Evolutionary conservation across 148 eudicot species (phyloP), one percentile per base, ranked within the genome.

Genomic region (Rhododendron simsii): DNA sequence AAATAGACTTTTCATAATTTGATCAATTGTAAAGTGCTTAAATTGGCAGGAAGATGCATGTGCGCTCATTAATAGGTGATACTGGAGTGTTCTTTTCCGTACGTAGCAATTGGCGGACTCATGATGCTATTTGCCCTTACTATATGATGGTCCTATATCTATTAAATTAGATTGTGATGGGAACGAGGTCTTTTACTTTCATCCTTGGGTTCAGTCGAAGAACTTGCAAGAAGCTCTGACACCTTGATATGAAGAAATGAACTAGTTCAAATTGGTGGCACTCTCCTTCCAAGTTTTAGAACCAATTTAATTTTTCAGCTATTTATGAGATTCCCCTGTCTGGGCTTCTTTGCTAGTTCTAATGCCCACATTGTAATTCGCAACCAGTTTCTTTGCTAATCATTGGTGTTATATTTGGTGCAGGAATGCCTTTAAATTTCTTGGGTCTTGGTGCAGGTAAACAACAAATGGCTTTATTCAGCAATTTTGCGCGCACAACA

Each of bases 391-490:
- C 41, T 80, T 78, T 63, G 82, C 87, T 85, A 45, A 85, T 28
- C 33, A 41, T 28, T 71, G 65, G n/a, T 73, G 12, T 53, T 73
- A 30, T 45, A 9, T 87, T 20, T 80, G 41, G 48, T 84, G 10
- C 92, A 94, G 98, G 98, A 75, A 87, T 92, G 91, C 98, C 98
- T 51, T 88, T 94, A 88, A 92, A 88, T 89, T 37, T 94, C 79
- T 83, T 93, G 80, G 98, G 98, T 16, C 85, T 94, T 33, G 98
- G 98, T 84, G 98, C 93, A 91, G 98, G 97, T 94, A 91, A 65
- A 39, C 86, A 45, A 26, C 20, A 57, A 59, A 84, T 84, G 20
- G 61, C 39, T 41, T 51, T 77, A 20, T 2, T 15, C 63, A 35
- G 39, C 37, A 57, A 18, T 48, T 81, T 55, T 71, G 33, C 7